These are phyloP conservation scores for Coemansia sp. DNA, from an alignment of 192 early-diverging fungal species.

Conservation along the genomic window DNA sequence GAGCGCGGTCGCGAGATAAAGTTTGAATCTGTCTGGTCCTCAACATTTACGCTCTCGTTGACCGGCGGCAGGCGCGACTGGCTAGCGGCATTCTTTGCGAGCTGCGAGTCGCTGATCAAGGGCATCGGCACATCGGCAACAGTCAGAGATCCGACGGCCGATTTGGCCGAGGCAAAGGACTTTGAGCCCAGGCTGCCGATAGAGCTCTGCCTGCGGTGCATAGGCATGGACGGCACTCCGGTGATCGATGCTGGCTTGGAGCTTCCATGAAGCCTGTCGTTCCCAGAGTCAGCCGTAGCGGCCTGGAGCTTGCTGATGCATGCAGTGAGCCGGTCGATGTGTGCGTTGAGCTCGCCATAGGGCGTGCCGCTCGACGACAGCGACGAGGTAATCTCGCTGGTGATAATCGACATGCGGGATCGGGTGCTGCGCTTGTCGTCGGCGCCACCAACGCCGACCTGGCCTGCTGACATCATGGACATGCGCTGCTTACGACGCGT, in stretches of 20 bases:
- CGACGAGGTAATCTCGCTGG: slow-evolving; percentile 17
- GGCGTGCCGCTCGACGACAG: slow-evolving; percentile 20
- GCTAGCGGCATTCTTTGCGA: slow-evolving; percentile 1
- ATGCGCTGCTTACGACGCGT: slow-evolving; percentile 37
- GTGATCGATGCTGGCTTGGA: neutral
- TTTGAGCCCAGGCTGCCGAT: slow-evolving; percentile 17
- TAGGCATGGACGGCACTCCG: neutral
- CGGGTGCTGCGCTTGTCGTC: slow-evolving; percentile 44
- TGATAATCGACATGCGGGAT: slow-evolving; percentile 26
- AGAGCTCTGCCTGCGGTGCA: slow-evolving; percentile 33
- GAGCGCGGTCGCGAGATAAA: slow-evolving; percentile 27
- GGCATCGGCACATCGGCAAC: slow-evolving; percentile 12
- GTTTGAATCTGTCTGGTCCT: neutral
- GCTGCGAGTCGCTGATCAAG: neutral
- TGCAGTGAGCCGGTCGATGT: slow-evolving; percentile 44
- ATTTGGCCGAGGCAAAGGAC: slow-evolving; percentile 16
- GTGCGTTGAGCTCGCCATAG: slow-evolving; percentile 36
- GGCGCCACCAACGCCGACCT: slow-evolving; percentile 19
- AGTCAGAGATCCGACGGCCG: slow-evolving; percentile 7
- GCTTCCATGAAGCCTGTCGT: neutral
- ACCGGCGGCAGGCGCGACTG: slow-evolving; percentile 33
- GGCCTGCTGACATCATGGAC: slow-evolving; percentile 29
- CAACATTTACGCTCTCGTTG: slow-evolving; percentile 21
- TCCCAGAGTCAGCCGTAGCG: neutral
- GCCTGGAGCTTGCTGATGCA: slow-evolving; percentile 43